These are phyloP conservation scores for Gyrodon lividus DNA, from an alignment of 768 basidiomycete genomes.

Conservation along the genomic window DNA sequence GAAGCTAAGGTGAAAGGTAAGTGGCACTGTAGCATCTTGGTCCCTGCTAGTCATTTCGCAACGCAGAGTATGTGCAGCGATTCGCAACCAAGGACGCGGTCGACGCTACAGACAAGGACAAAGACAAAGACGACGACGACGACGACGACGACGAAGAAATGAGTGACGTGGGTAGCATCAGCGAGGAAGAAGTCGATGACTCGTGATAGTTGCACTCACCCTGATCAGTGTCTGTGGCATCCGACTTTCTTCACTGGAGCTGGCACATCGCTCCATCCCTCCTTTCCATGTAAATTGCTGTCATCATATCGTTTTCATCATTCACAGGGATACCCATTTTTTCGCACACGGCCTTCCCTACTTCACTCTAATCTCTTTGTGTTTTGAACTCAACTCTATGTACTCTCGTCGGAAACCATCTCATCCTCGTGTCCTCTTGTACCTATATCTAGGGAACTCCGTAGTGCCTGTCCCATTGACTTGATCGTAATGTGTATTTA, in stretches of 20 bases:
- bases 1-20: conserved; percentile 90
- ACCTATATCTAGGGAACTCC: conserved; percentile 30
- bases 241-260: background rate
- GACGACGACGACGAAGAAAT: conserved; percentile 81
- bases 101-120: conserved; percentile 63
- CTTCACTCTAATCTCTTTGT: conserved; percentile 11
- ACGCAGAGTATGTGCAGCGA: conserved; percentile 90
- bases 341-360: conserved; percentile 17
- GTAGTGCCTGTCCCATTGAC: conserved; percentile 15
- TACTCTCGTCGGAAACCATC: conserved; percentile 23
- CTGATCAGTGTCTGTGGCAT: background rate
- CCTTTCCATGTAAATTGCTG: conserved; percentile 12
- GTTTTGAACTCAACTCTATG: conserved; percentile 8
- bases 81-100: conserved; percentile 91
- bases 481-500: conserved; percentile 7
- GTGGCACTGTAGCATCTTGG: conserved; percentile 14
- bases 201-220: conserved; percentile 26
- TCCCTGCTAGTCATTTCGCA: conserved; percentile 2
- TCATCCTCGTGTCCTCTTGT: conserved; percentile 24
- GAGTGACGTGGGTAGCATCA: conserved; percentile 85
- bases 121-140: conserved; percentile 71
- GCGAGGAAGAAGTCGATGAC: conserved; percentile 56
- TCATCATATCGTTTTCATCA: conserved; percentile 18
- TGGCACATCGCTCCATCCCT: background rate
- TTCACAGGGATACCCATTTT: conserved; percentile 28